Evolutionary conservation across 2,329 filamentous ascomycete genomes (phyloP), one percentile per base, ranked within the genome.

Genomic region (Monosporascus sp.): DNA sequence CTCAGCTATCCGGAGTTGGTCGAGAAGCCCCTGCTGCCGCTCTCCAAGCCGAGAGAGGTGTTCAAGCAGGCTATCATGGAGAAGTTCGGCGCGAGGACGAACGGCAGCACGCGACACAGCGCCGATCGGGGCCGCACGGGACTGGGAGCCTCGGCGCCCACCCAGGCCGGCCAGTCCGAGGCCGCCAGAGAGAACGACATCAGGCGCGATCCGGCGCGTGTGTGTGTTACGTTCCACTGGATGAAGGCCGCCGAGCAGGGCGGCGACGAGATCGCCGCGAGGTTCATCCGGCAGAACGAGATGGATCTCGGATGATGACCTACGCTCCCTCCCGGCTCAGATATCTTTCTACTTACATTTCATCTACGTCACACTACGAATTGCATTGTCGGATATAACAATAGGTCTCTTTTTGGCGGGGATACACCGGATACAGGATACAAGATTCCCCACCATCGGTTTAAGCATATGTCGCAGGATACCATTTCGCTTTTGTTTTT

Each of bases 221-320:
- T 97, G 89, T 97, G 92, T 64, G 84, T 96, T 53, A 93, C 93
- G 9, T 86, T 95, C 71, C 93, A 97, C 75, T 97, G 93, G 92
- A 97, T 97, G 91, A 90, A 93, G 73, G 78, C 89, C 60, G 91
- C 89, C 38, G 88, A 90, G 62, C 81, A 82, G 51, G 91, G 91
- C n/a, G 91, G 91, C 1, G 93, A 97, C 68, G 82, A 88, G 65
- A 76, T 96, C 61, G 93, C 93, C 20, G 86, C 84, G 67, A 88
- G 87, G 68, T 92, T 93, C 72, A 74, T 97, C 69, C 81, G 86
- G 58, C 89, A 95, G 72, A 76, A 78, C 58, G 77, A 78, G 63
- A 68, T 69, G 56, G 56, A 62, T 40, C 49, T 60, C 40, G 60
- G 53, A 55, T 63, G 53, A 62, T 55, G 46, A 51, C 51, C 41